A percentile compares a stretch with the other conserved stretches of the same genome.
Conservation (phyloP, 352 stramenopile species). For the Thalassiosira pacifica region DNA sequence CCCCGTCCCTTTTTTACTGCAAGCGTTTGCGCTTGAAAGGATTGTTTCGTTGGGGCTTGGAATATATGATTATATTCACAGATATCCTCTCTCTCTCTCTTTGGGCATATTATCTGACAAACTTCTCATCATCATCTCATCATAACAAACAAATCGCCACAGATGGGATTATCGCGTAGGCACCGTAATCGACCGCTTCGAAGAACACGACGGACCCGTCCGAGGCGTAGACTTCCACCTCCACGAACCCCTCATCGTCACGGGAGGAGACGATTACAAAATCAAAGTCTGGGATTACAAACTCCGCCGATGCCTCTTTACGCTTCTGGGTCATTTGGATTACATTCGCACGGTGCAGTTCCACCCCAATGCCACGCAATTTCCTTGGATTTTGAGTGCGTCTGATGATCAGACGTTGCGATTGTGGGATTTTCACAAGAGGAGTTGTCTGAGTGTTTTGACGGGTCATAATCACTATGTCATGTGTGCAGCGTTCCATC, state of each 20-base stretch:
- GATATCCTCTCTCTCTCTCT: too few relatives aligned
- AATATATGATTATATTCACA: too few relatives aligned
- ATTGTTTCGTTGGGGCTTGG: too few relatives aligned
- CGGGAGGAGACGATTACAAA: slow-evolving; percentile 99
- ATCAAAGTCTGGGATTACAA: slow-evolving; percentile 99
- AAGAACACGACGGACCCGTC: slow-evolving; percentile 99
- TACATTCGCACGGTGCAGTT: slow-evolving; percentile 99
- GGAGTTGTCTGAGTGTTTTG: slow-evolving; percentile 98
- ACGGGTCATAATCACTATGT: slow-evolving; percentile 99
- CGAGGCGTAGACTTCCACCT: slow-evolving; percentile 99
- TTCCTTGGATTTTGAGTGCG: slow-evolving; percentile 98
- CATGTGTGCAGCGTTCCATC: slow-evolving; percentile 99
- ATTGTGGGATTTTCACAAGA: slow-evolving; percentile 99
- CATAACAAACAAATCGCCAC: too few relatives aligned
- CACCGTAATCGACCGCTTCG: slow-evolving; percentile 98
- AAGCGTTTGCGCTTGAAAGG: too few relatives aligned
- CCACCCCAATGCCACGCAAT: slow-evolving; percentile 94
- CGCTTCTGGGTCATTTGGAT: slow-evolving; percentile 98
- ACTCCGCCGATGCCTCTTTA: slow-evolving; percentile 98
- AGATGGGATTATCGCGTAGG: slow-evolving; percentile 99
- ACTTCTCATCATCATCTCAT: too few relatives aligned
- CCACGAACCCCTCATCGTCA: slow-evolving; percentile 97
- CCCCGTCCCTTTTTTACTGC: slow-evolving; percentile 15
- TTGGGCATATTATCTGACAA: too few relatives aligned
- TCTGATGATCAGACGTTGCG: slow-evolving; percentile 99